Conservation (phyloP, 352 stramenopile genomes). For the Globisporangium heterothallicum region DNA sequence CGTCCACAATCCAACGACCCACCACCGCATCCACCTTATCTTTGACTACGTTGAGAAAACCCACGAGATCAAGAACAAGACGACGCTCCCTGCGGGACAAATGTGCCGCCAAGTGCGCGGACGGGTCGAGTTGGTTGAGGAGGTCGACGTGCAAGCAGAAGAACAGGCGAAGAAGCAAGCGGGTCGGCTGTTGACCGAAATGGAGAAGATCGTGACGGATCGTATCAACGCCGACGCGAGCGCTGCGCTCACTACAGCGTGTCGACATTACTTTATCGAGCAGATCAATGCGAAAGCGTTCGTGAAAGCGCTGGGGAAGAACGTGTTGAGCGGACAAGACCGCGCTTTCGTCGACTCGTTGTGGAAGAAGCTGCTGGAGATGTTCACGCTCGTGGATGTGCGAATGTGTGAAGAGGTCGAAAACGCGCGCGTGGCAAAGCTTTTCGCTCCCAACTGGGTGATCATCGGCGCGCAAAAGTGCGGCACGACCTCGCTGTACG, state of each 20-base stretch:
- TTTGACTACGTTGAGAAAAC: constrained; percentile 92
- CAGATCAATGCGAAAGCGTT: constrained; percentile 47
- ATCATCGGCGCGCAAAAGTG: constrained; percentile 64
- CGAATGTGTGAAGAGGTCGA: constrained; percentile 27
- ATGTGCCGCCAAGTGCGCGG: constrained; percentile 49
- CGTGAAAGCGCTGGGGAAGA: constrained; percentile 17
- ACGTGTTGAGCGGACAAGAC: constrained; percentile 2
- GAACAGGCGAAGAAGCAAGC: constrained; percentile 21
- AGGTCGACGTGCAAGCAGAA: constrained; percentile 19
- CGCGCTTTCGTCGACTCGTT: constrained; percentile 13
- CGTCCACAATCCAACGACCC: constrained; percentile 81
- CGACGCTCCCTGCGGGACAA: constrained; percentile 29
- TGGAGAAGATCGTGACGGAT: constrained; percentile 24
- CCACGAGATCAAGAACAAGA: constrained; percentile 16
- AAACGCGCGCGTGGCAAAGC: constrained; percentile 11
- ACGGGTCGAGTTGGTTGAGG: constrained; percentile 39
- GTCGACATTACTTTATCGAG: constrained; percentile 56
- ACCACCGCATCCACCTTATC: constrained; percentile 94
- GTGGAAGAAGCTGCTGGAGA: constrained; percentile 30
- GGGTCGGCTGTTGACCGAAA: constrained; percentile 18
- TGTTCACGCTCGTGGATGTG: constrained; percentile 39
- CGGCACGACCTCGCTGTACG: constrained; percentile 59
- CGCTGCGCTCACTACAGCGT: constrained; percentile 21
- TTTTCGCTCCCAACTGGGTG: constrained; percentile 43
- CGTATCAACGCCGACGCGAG: constrained; percentile 16